A percentile compares a stretch with the other conserved stretches of the same genome.
Evolutionary conservation across 2,329 filamentous ascomycete genomes (phyloP).

Genomic region (Tothia fuscella): DNA sequence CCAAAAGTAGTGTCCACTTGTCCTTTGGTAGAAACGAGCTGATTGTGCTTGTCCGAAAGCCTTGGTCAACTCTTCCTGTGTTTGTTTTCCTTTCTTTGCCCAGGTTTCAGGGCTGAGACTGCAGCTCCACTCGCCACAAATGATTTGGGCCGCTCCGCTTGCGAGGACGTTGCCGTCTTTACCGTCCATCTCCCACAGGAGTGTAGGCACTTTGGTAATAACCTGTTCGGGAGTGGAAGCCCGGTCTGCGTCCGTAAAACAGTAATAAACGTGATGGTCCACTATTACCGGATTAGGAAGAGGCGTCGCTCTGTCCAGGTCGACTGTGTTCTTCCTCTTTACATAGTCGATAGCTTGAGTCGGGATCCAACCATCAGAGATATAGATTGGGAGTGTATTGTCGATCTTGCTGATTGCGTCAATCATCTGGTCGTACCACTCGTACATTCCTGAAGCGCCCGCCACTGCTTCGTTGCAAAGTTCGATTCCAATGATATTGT

Average conservation of each 20-base stretch:
- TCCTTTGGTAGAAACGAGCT: constrained; percentile 35
- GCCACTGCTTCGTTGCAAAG: constrained; percentile 44
- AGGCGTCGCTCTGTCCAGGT: constrained; percentile 13
- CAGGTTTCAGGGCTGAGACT: constrained; percentile 41
- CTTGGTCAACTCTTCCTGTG: constrained; percentile 28
- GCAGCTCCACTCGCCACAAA: constrained; percentile 48
- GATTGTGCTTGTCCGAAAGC: constrained; percentile 39
- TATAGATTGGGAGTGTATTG: constrained; percentile 40
- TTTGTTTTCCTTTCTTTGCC: constrained; percentile 23
- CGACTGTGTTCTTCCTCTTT: constrained; percentile 27
- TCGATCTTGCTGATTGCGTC: constrained; percentile 36
- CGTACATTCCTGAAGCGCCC: constrained; percentile 40
- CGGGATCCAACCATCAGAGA: constrained; percentile 48
- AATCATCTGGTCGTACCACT: constrained; percentile 44
- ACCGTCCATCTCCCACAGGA: constrained; percentile 34
- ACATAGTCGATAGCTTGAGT: constrained; percentile 33
- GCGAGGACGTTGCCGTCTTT: constrained; percentile 37
- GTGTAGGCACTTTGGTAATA: constrained; percentile 31
- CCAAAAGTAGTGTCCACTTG: constrained; percentile 47
- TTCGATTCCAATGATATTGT: constrained; percentile 43
- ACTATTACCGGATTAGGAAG: constrained; percentile 39
- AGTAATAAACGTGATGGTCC: constrained; percentile 49
- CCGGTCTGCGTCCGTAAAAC: constrained; percentile 42
- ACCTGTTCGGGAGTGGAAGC: constrained; percentile 40
- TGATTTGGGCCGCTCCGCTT: constrained; percentile 37